Conservation (phyloP, 2,329 filamentous ascomycete species). For the Botrytis galanthina region DNA sequence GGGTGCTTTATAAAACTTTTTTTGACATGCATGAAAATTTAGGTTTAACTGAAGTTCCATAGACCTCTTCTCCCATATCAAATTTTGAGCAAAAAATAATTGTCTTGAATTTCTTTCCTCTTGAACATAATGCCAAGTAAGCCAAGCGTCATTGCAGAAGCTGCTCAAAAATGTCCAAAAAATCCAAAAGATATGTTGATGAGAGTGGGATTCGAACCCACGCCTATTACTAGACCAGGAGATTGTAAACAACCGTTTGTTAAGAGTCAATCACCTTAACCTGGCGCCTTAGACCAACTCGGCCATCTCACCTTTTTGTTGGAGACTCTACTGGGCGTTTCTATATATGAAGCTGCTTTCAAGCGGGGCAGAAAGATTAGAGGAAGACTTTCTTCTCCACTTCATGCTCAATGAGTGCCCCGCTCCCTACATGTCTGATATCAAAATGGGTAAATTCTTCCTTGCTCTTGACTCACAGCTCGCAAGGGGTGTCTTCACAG, state of each 20-base stretch:
- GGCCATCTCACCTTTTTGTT: constrained; percentile 9
- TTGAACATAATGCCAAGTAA: not conserved
- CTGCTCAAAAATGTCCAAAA: not conserved
- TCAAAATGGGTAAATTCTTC: not conserved
- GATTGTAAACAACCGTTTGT: not conserved
- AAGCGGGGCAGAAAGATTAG: not conserved
- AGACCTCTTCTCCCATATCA: not conserved
- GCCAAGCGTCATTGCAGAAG: not conserved
- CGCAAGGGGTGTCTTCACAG: not conserved
- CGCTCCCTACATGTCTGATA: not conserved
- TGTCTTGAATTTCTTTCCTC: not conserved
- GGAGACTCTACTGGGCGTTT: fast-evolving
- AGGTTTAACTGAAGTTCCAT: not conserved
- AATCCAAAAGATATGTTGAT: not conserved
- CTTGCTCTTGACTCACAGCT: not conserved
- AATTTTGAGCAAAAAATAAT: not conserved
- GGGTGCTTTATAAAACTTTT: not conserved
- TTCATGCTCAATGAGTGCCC: not conserved
- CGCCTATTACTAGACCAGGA: constrained; percentile 17
- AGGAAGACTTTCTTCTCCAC: not conserved
- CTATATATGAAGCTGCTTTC: not conserved
- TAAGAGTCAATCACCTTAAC: constrained; percentile 6
- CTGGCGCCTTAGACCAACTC: constrained; percentile 18
- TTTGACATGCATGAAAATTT: constrained; percentile 1
- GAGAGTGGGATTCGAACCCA: constrained; percentile 18